These are phyloP conservation scores for Cardamine occulta DNA, from an alignment of 345 rosid genomes.

Conservation along the genomic window DNA sequence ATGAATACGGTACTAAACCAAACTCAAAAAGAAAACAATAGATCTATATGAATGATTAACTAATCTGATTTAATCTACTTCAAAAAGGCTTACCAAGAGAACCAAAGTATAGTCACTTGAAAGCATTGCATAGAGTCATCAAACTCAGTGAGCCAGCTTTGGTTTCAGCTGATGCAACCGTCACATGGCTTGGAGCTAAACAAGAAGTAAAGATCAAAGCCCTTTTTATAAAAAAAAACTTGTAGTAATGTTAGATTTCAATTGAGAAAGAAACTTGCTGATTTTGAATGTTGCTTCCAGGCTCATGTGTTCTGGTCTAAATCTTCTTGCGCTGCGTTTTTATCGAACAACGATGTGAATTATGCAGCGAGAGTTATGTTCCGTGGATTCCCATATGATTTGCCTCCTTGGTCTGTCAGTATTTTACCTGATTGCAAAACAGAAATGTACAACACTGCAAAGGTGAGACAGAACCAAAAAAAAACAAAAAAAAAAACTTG, in stretches of 20 bases:
- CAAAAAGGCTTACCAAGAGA: constrained; percentile 64
- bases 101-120: constrained; percentile 91
- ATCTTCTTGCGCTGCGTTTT: constrained; percentile 82
- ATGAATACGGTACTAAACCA: constrained; percentile 74
- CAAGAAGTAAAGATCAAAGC: constrained; percentile 59
- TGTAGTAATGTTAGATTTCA: not conserved
- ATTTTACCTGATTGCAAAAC: constrained; percentile 91
- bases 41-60: not conserved
- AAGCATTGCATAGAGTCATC: constrained; percentile 85
- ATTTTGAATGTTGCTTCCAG: constrained; percentile 41
- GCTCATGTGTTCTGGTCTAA: constrained; percentile 70
- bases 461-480: constrained; percentile 47
- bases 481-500: not conserved
- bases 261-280: constrained; percentile 6
- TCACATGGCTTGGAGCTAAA: constrained; percentile 65
- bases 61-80: constrained; percentile 8
- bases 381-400: constrained; percentile 59
- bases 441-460: constrained; percentile 75
- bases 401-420: constrained; percentile 95
- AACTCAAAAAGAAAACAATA: not conserved
- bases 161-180: constrained; percentile 62
- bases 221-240: not conserved
- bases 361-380: constrained; percentile 62
- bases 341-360: constrained; percentile 65
- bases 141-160: constrained; percentile 86